Conservation (phyloP, 805 yeast species). For the Kazachstania africana region DNA sequence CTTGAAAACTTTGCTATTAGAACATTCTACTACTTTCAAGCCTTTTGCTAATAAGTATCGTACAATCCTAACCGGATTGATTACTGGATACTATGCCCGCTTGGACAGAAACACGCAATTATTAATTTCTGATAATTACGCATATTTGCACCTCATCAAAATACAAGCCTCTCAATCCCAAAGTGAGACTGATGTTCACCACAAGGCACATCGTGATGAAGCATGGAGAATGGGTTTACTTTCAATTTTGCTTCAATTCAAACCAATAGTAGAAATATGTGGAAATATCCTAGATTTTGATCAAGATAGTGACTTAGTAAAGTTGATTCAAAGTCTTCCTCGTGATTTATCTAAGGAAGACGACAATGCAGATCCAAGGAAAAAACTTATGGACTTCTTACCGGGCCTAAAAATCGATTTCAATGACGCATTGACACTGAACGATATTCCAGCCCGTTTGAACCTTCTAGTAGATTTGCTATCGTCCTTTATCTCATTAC, state of each 20-base stretch:
- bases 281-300: slow-evolving; percentile 44
- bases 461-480: slow-evolving; percentile 35
- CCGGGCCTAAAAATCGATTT: slow-evolving; percentile 47
- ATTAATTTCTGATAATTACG: slow-evolving; percentile 39
- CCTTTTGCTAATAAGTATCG: slow-evolving; percentile 62
- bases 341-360: slow-evolving; percentile 3
- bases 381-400: slow-evolving; percentile 26
- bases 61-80: slow-evolving; percentile 29
- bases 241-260: slow-evolving; percentile 39
- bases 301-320: slow-evolving; percentile 40
- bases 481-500: slow-evolving; percentile 34
- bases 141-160: slow-evolving; percentile 44
- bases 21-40: slow-evolving; percentile 70
- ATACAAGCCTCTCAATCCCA: slow-evolving; percentile 34
- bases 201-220: slow-evolving; percentile 28
- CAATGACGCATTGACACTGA: slow-evolving; percentile 39
- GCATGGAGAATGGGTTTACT: slow-evolving; percentile 39
- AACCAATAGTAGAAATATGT: slow-evolving; percentile 45
- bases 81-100: slow-evolving; percentile 27
- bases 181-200: slow-evolving; percentile 23
- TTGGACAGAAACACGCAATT: slow-evolving; percentile 31
- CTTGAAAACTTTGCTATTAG: slow-evolving; percentile 33
- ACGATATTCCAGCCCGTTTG: slow-evolving; percentile 41
- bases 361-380: no score
- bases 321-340: slow-evolving; percentile 33